Evolutionary conservation across 495 filamentous ascomycete species (phyloP).

Genomic region (Penicillium fimorum): DNA sequence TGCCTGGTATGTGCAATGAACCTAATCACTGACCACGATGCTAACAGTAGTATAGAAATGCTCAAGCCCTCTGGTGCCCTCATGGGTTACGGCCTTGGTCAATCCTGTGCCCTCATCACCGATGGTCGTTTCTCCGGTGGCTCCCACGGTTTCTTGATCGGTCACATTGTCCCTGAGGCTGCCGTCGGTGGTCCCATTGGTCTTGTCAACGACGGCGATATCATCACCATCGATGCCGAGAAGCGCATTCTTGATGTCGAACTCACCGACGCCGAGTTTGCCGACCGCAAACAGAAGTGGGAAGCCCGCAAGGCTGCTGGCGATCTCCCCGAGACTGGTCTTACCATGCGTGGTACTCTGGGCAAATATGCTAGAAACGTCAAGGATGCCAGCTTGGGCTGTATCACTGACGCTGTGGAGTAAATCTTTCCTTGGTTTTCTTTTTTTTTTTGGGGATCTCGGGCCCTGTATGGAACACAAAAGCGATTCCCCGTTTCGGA

Average conservation of each 20-base stretch:
- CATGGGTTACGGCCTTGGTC: slow-evolving; percentile 82
- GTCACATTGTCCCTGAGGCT: slow-evolving; percentile 57
- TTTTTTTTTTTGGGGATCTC: slow-evolving; percentile 6
- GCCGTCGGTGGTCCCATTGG: slow-evolving; percentile 58
- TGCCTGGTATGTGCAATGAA: slow-evolving; percentile 60
- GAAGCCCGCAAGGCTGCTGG: slow-evolving; percentile 38
- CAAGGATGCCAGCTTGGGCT: slow-evolving; percentile 67
- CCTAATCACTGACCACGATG: neutral
- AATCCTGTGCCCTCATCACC: slow-evolving; percentile 54
- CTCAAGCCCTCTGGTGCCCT: slow-evolving; percentile 83
- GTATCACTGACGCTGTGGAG: slow-evolving; percentile 47
- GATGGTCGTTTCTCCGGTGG: slow-evolving; percentile 50
- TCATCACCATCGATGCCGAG: slow-evolving; percentile 55
- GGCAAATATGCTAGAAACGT: slow-evolving; percentile 83
- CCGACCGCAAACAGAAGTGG: slow-evolving; percentile 62
- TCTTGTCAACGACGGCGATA: slow-evolving; percentile 54
- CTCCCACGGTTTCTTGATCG: slow-evolving; percentile 55
- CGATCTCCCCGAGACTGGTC: slow-evolving; percentile 35
- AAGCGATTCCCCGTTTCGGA: slow-evolving; percentile 27
- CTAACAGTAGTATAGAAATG: slow-evolving; percentile 56
- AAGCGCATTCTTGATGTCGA: slow-evolving; percentile 51
- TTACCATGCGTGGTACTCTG: slow-evolving; percentile 69
- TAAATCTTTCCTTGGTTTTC: slow-evolving; percentile 18
- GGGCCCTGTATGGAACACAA: slow-evolving; percentile 19
- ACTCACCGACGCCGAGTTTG: slow-evolving; percentile 58